Evolutionary conservation across 2,329 filamentous ascomycete species (phyloP).

Genomic region (Colletotrichum shisoi): DNA sequence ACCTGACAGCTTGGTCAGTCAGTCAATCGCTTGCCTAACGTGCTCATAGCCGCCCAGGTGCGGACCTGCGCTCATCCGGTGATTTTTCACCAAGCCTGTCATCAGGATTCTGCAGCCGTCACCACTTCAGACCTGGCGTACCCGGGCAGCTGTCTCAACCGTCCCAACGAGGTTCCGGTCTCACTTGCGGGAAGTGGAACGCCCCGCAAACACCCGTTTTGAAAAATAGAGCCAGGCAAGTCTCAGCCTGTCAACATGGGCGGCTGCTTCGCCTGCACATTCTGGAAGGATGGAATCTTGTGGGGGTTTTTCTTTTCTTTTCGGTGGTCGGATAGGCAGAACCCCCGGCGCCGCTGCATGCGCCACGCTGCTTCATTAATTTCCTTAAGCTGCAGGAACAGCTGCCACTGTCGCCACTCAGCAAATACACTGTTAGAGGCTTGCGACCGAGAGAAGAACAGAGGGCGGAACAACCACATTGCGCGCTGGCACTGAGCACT

Average conservation of each 20-base stretch:
- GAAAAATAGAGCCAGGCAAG: not conserved
- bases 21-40: not conserved
- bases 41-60: not conserved
- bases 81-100: not conserved
- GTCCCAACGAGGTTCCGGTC: not conserved
- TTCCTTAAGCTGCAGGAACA: not conserved
- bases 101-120: not conserved
- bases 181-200: constrained; percentile 1
- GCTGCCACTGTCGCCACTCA: not conserved
- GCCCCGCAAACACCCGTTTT: not conserved
- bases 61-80: not conserved
- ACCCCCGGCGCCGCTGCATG: too few species aligned
- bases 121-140: not conserved
- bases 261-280: not conserved
- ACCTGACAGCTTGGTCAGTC: too few species aligned
- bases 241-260: not conserved
- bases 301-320: not conserved
- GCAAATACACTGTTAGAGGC: not conserved
- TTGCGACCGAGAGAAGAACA: not conserved
- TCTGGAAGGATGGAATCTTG: not conserved
- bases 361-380: not conserved
- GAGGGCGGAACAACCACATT: not conserved
- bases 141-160: not conserved
- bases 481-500: too few species aligned
- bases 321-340: not conserved